Base-by-base conservation (phyloP, 805 yeast species). In the Millerozyma miso region DNA sequence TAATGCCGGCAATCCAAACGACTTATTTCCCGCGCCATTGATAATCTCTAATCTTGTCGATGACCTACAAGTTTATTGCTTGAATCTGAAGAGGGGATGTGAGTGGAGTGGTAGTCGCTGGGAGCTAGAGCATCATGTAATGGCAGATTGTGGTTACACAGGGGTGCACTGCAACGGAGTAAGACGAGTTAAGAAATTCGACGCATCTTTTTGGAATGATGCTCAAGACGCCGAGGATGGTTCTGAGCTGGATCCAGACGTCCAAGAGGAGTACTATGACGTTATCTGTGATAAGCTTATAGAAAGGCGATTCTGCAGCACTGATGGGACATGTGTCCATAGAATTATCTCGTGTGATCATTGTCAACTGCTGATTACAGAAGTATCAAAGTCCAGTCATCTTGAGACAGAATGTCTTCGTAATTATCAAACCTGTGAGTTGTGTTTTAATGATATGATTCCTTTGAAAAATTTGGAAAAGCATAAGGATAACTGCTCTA, bases 41-140 rank as follows among this genome's bases (percentile, higher is more conserved):
- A 60, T 83, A 5, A 63, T 83, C 3, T 58, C 74, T n/a, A 79
- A 80, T 49, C 69, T 83, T 51, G 67, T 81, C 1, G 85, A 82
- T 54, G 86, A 81, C 34, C 65, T 82, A 37, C 61, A 67, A 37
- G 86, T 83, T 2, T 58, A 57, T 38, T 83, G 89, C 53, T 65
- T 80, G 39, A 76, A 78, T 50, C 39, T 49, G 4, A 61, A 54
- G 33, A 55, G 82, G 37, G 88, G 87, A 0, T 83, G 88, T 54
- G 54, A 46, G 1, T 76, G 81, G 79, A 51, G 48, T 4, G 85
- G 83, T 3, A 68, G 76, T 42, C 62, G 87, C 17, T 81, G 87
- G 83, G 72, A 74, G 41, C 52, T 81, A 4, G 71, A 72, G 39
- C 69, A 61, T 35, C 88, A 83, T 58, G 56, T 77, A 2, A 5